Percentiles rank a stretch among this genome's conserved stretches.
Conservation (phyloP, 352 stramenopile species). For the Phytophthora capsici region DNA sequence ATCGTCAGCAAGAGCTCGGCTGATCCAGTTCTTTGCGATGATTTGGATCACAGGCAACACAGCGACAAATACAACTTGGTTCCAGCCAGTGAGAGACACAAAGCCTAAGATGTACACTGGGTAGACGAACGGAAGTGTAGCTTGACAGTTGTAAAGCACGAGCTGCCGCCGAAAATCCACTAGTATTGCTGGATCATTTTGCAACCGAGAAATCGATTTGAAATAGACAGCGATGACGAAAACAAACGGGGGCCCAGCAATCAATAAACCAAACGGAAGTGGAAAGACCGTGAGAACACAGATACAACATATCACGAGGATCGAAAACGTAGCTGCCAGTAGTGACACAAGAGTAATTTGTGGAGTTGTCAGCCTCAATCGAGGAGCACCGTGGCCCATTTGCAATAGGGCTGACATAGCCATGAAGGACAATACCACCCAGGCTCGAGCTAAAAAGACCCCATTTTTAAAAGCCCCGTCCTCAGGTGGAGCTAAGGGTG, state of each 20-base stretch:
- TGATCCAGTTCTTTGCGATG: conserved; percentile 46
- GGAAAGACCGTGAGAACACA: conserved; percentile 38
- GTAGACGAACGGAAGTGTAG: conserved; percentile 42
- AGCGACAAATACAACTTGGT: conserved; percentile 41
- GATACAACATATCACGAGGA: conserved; percentile 18
- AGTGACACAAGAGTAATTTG: conserved; percentile 16
- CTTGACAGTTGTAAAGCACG: conserved; percentile 22
- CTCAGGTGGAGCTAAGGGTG: conserved; percentile 24
- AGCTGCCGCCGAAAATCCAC: conserved; percentile 25
- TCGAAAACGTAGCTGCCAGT: conserved; percentile 13
- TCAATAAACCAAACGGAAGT: conserved; percentile 45
- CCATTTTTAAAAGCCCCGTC: conserved; percentile 42
- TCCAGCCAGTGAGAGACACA: conserved; percentile 15
- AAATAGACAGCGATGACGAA: conserved; percentile 16
- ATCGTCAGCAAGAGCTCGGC: conserved; percentile 12
- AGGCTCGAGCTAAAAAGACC: conserved; percentile 36
- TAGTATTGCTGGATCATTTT: conserved; percentile 8
- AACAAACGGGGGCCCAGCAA: conserved; percentile 22
- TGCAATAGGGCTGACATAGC: conserved; percentile 10
- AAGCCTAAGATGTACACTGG: conserved; percentile 51
- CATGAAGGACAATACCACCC: conserved; percentile 16
- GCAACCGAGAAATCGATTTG: conserved; percentile 21
- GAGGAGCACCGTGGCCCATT: conserved; percentile 21
- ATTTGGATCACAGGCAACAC: conserved; percentile 54
- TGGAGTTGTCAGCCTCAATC: conserved; percentile 5